Base-by-base conservation (phyloP, 257 asterid species). In the Anisodus acutangulus region DNA sequence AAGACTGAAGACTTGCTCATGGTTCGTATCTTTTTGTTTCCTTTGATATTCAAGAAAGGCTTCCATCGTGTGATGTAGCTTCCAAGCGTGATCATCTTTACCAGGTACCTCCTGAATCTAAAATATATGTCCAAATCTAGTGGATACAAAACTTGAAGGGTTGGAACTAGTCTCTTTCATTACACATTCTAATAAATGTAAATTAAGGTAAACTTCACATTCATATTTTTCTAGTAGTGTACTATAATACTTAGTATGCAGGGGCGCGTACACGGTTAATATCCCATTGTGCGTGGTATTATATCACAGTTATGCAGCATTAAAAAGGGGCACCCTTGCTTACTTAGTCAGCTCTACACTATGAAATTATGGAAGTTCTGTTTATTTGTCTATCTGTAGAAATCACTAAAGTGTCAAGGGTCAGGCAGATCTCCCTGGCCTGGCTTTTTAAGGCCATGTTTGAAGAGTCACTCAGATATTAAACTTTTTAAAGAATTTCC, bases 41-140 rank as follows among this genome's bases (percentile, higher is more conserved):
- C 82, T 76, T 66, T 74, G 80, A 8, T 37, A 54, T 69, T 68
- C 64, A 84, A 94, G 98, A 89, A 85, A 79, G 83, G 59, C 92
- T 88, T 17, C 97, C 97, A 5, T 92, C 95, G 2, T 93, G 98
- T 78, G 82, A 89, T 81, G 95, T 90, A 53, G 97, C 93, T 70
- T 88, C 98, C 19, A 95, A 95, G 85, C 86, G 95, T 82, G 63
- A 89, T 84, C 95, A 92, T 83, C 95, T 95, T 67, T 93, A 92
- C 86, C 81, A 74, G 62, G 81, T 74, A 49, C 62, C 8, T 49
- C 37, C 81, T 49, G 43, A 26, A 22, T 74, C 19, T 2, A 7
- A 31, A 74, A 49, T 74, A n/a, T 8, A 22, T 6, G 22, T 22
- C 8, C 62, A 49, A 22, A 74, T 49, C 60, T 49, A 49, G 45